Evolutionary conservation across 768 basidiomycete genomes (phyloP), one percentile per base, ranked within the genome.

Genomic region (Mycena albidolilacea): DNA sequence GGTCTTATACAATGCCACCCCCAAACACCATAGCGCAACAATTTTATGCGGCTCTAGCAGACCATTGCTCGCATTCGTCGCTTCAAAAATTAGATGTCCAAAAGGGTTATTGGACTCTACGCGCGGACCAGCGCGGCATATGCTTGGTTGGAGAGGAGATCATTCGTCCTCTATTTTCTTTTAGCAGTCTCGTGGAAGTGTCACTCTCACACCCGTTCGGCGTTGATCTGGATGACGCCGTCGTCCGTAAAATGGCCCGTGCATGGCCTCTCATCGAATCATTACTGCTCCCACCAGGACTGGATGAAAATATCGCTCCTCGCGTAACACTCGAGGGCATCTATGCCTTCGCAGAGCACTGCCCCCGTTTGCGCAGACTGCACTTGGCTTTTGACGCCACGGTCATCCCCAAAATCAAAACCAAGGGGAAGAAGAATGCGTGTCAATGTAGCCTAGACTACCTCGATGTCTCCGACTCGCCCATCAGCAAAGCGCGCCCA

Each of bases 301-400:
- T 0, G 1, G 44, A 7, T 1, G 21, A 21, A 11, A 54, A 17
- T 10, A 46, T 37, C 17, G 3, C 3, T 7, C 19, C 67, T 14
- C 58, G 60, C 1, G 48, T 69, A 7, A 61, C 67, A 21, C 59
- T 61, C 44, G 38, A 69, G 58, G 67, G 44, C 7, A 30, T 61
- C n/a, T 52, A 23, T 35, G 57, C 50, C 12, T 57, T 69, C 4
- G 59, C 68, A 5, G 43, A 55, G 30, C 41, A 63, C 43, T 69
- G 52, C 30, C 61, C 68, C 1, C 37, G n/a, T 41, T 61, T 69
- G 7, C 15, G 23, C 1, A 7, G 0, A 5, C 68, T 69, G 3
- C 0, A 11, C 8, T 43, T 63, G 1, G 8, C 23, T 19, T 63
- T 69, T 38, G 68, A 69, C 35, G 68, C 61, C 19, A 55, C 68